Conservation (phyloP, 108 stramenopile genomes). For the Schizochytrium sp. region DNA sequence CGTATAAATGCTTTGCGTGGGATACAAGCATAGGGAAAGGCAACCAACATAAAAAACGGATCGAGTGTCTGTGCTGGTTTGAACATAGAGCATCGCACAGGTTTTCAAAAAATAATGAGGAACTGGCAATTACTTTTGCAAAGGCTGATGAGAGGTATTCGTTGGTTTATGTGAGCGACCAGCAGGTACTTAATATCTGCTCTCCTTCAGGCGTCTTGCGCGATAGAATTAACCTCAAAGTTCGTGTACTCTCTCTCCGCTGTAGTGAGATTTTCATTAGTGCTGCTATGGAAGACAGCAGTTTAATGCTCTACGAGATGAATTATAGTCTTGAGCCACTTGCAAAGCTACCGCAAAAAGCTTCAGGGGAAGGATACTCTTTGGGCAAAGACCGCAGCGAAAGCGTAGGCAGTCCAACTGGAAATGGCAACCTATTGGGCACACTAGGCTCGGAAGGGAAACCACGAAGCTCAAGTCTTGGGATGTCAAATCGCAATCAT, state of each 20-base stretch:
- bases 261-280: neutral
- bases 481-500: neutral
- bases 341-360: neutral
- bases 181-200: neutral
- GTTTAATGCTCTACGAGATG: slow-evolving; percentile 1
- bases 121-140: neutral
- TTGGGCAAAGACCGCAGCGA: neutral
- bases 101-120: neutral
- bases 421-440: too few relatives aligned
- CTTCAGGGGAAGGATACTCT: neutral
- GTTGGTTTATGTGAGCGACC: neutral
- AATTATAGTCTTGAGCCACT: neutral
- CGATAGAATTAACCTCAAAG: neutral
- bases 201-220: neutral
- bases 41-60: neutral
- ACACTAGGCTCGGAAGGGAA: too few relatives aligned
- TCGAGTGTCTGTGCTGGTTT: neutral
- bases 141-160: neutral
- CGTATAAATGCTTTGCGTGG: neutral
- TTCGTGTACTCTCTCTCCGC: neutral
- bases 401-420: too few relatives aligned
- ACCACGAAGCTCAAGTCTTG: neutral
- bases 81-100: neutral
- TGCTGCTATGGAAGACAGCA: neutral
- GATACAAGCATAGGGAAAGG: neutral